Evolutionary conservation across 306 rosid species (phyloP), one percentile per base, ranked within the genome.

Genomic region (peach (Prunus persica)): DNA sequence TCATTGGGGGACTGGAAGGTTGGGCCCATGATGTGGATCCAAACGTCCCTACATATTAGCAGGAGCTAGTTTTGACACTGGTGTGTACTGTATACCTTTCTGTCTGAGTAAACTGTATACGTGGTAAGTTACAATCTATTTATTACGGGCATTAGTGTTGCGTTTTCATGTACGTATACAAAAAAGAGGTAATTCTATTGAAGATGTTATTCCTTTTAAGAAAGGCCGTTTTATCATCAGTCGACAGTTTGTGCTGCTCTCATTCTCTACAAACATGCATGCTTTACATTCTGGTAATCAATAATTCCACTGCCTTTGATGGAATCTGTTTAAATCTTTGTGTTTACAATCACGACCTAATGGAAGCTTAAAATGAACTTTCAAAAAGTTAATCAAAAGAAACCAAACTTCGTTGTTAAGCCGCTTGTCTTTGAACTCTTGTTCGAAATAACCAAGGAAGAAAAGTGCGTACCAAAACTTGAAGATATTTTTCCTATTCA

Each of bases 1-100:
- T 95, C 54, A 77, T 89, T 46, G 99, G 97, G 24, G 99, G 99
- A 24, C 41, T 90, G 34, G 99, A 90, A 74, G 86, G 93, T 68
- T 95, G 99, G 97, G 83, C 92, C 8, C 73, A 81, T 0, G 91
- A 92, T 58, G 97, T 92, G 52, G 97, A 95, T 73, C 88, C 97
- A 34, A 82, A 75, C 52, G 89, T 90, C 64, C 97, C 97, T 19
- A 73, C 87, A 60, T 85, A 85, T 76, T 87, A 85, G 69, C 20
- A 0, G 65, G 27, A 20, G 15, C 16, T 38, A 11, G n/a, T 22
- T 24, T 2, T 18, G 22, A 56, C 20, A 49, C 65, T 47, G 49
- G 14, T 50, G 11, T 30, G 45, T 20, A 11, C n/a, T 56, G 19
- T 65, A 51, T 72, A 56, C 68, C 13, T 22, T 41, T 1, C 67